Percentiles rank a stretch among this genome's conserved stretches.
Conservation (phyloP, 2,329 filamentous ascomycete species). For the Alternaria conjuncta region DNA sequence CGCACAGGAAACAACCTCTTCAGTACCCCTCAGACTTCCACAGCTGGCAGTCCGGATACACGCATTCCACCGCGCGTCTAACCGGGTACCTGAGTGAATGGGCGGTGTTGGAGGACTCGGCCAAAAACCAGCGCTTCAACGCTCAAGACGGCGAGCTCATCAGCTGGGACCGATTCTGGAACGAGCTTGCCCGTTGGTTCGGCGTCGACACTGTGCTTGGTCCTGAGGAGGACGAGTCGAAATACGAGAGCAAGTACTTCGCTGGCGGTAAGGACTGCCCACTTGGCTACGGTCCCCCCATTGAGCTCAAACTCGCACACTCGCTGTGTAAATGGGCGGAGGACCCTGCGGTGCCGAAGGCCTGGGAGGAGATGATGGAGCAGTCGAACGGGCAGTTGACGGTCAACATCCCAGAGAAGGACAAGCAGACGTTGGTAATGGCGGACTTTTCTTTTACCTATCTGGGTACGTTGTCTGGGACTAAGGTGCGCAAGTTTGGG, state of each 20-base stretch:
- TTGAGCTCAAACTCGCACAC: neutral
- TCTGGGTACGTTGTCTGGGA: slow-evolving; percentile 8
- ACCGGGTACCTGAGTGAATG: slow-evolving; percentile 22
- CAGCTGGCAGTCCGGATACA: slow-evolving; percentile 13
- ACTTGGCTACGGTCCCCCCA: slow-evolving; percentile 12
- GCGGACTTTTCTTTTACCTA: slow-evolving; percentile 7
- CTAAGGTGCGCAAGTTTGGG: slow-evolving; percentile 13
- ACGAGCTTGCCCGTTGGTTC: slow-evolving; percentile 19
- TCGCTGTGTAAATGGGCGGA: slow-evolving; percentile 4
- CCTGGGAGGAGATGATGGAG: slow-evolving; percentile 15
- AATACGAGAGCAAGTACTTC: neutral
- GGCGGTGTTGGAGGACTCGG: slow-evolving; percentile 14
- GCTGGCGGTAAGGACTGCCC: slow-evolving; percentile 9
- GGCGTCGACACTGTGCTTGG: slow-evolving; percentile 4
- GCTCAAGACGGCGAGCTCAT: slow-evolving; percentile 7
- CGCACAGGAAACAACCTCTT: slow-evolving; percentile 14
- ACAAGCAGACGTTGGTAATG: slow-evolving; percentile 7
- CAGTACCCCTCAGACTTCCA: slow-evolving; percentile 4
- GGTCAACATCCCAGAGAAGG: slow-evolving; percentile 5
- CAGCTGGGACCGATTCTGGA: slow-evolving; percentile 13
- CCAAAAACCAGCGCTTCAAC: slow-evolving; percentile 13
- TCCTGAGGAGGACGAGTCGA: neutral
- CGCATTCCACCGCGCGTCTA: slow-evolving; percentile 15
- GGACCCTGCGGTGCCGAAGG: neutral
- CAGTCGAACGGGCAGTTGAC: slow-evolving; percentile 9